Conservation (phyloP, 805 yeast species). For the Kurtzmaniella fragi region DNA sequence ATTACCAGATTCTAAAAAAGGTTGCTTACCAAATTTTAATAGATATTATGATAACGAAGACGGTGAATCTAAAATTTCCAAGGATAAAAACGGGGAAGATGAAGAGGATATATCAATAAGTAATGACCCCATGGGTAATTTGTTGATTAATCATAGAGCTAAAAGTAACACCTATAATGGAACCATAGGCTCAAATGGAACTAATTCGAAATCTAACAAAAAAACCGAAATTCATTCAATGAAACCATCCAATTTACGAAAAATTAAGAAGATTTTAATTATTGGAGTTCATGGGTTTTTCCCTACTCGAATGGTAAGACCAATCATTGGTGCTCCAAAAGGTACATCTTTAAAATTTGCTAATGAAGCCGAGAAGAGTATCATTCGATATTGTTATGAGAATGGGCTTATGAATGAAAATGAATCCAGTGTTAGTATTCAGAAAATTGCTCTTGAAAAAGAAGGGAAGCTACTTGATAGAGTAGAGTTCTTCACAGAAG, state of each 20-base stretch:
- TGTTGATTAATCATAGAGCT: constrained; percentile 28
- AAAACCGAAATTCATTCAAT: too few relatives aligned
- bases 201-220: too few relatives aligned
- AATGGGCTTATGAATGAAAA: constrained; percentile 29
- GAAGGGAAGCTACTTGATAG: constrained; percentile 89
- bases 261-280: constrained; percentile 60
- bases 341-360: constrained; percentile 93
- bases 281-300: constrained; percentile 96
- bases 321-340: constrained; percentile 90
- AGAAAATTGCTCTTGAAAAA: constrained; percentile 87
- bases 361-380: constrained; percentile 78
- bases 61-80: constrained; percentile 11
- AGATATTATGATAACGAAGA: constrained; percentile 16
- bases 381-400: constrained; percentile 55
- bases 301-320: constrained; percentile 81
- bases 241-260: constrained; percentile 14
- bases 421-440: constrained; percentile 47
- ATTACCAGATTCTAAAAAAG: constrained; percentile 32
- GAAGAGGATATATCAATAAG: constrained; percentile 32
- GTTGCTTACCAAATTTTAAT: constrained; percentile 35
- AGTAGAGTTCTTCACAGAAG: constrained; percentile 72
- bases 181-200: constrained; percentile 1
- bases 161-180: constrained; percentile 5
- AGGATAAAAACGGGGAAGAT: constrained; percentile 21
- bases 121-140: constrained; percentile 37